A percentile compares a stretch with the other conserved stretches of the same genome.
phyloP scores from a whole-genome alignment of 163 green algal species.

The Chlamydomonas reinhardtii region DNA sequence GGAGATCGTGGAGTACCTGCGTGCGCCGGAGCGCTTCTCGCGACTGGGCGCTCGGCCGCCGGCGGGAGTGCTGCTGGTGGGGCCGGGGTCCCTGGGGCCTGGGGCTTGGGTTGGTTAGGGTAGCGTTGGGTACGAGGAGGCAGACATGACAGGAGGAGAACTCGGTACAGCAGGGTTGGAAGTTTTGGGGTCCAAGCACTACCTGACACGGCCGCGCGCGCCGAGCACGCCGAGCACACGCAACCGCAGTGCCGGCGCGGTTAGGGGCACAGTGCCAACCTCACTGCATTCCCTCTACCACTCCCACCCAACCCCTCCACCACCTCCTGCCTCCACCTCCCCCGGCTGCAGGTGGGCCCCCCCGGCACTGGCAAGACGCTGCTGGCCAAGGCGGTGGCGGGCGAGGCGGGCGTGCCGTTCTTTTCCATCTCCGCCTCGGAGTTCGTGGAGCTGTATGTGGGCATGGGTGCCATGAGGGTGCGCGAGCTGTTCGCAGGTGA shows the following conservation, averaged over 20 bases:
- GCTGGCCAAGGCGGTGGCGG: slow-evolving; percentile 74
- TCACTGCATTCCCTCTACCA: too few species aligned
- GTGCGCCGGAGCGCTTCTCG: slow-evolving; percentile 91
- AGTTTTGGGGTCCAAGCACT: too few species aligned
- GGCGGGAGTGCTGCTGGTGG: slow-evolving; percentile 96
- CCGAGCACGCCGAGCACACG: too few species aligned
- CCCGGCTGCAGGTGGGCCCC: slow-evolving; percentile 20
- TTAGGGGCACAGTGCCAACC: too few species aligned
- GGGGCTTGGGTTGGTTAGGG: neutral
- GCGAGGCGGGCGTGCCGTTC: slow-evolving; percentile 89
- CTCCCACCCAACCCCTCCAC: neutral
- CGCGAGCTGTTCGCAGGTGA: slow-evolving; percentile 94
- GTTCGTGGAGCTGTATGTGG: slow-evolving; percentile 93
- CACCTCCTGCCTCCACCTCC: neutral
- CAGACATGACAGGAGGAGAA: too few species aligned
- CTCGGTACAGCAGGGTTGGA: too few species aligned
- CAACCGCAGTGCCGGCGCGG: too few species aligned
- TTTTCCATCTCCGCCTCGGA: slow-evolving; percentile 87
- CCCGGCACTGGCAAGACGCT: slow-evolving; percentile 78
- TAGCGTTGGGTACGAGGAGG: too few species aligned
- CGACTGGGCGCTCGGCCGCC: slow-evolving; percentile 93
- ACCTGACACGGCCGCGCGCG: too few species aligned
- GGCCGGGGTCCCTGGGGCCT: slow-evolving; percentile 18
- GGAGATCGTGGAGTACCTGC: slow-evolving; percentile 84
- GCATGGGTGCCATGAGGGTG: slow-evolving; percentile 90